Conservation (phyloP, 2,329 filamentous ascomycete species). For the Coleophoma cylindrospora region DNA sequence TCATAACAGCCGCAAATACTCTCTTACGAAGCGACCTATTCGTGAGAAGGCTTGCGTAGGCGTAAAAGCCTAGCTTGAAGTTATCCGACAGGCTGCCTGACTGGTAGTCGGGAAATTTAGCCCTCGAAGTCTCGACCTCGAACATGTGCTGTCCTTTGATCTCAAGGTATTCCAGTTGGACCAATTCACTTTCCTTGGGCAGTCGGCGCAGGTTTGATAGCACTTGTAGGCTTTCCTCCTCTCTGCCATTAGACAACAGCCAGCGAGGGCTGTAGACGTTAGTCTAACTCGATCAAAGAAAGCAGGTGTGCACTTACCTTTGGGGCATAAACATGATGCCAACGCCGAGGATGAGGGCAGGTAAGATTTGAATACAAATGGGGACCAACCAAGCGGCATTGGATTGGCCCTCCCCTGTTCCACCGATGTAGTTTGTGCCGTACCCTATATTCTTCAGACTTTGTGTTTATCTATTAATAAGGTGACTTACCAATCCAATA, state of each 20-base stretch:
- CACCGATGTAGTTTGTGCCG: constrained; percentile 64
- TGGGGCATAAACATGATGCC: constrained; percentile 74
- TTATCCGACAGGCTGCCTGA: constrained; percentile 56
- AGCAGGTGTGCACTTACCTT: too few species aligned
- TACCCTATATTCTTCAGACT: constrained; percentile 2
- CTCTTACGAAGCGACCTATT: constrained; percentile 62
- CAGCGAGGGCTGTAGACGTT: constrained; percentile 48
- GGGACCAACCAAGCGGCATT: constrained; percentile 72
- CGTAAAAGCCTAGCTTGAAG: constrained; percentile 66
- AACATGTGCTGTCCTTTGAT: constrained; percentile 77
- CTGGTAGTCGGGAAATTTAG: constrained; percentile 61
- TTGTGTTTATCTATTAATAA: too few species aligned
- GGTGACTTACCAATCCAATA: constrained; percentile 55
- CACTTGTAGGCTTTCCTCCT: constrained; percentile 59
- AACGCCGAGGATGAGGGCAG: constrained; percentile 58
- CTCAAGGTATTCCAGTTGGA: constrained; percentile 75
- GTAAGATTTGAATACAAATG: constrained; percentile 64
- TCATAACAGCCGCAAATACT: constrained; percentile 57
- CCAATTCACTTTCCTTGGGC: constrained; percentile 56
- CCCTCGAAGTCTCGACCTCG: constrained; percentile 65
- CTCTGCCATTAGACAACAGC: constrained; percentile 66
- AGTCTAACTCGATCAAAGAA: constrained; percentile 44
- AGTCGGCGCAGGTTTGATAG: constrained; percentile 62
- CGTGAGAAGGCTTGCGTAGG: constrained; percentile 59
- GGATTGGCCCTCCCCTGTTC: constrained; percentile 50